phyloP scores from a whole-genome alignment of 2,329 filamentous ascomycete species.

The Colletotrichum liaoningense region DNA sequence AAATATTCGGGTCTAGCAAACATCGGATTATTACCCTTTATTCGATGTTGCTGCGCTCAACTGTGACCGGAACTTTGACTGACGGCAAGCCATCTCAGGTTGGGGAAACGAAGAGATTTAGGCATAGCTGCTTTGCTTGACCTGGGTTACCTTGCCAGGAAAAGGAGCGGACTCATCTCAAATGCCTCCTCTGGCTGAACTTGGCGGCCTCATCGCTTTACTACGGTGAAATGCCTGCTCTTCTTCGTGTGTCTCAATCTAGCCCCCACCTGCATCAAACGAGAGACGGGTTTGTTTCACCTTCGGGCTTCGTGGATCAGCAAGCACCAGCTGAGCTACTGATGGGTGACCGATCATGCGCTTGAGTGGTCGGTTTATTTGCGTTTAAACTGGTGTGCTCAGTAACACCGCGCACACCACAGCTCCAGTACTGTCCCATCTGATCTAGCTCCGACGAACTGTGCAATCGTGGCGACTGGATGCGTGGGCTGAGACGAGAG shows the following conservation, averaged over 20 bases:
- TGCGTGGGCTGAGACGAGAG: not conserved
- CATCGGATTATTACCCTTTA: not conserved
- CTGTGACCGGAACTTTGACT: not conserved
- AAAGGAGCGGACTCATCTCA: not conserved
- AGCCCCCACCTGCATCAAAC: constrained; percentile 20
- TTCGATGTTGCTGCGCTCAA: constrained; percentile 5
- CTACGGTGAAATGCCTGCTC: constrained; percentile 11
- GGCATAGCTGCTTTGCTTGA: not conserved
- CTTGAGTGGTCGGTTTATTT: not conserved
- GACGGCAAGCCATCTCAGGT: not conserved
- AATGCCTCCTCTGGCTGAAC: not conserved
- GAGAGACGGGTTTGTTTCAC: constrained; percentile 23
- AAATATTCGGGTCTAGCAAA: not conserved
- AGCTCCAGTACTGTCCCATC: not conserved
- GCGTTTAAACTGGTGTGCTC: not conserved
- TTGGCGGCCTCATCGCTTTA: not conserved
- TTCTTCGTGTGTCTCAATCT: constrained; percentile 11
- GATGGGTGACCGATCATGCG: constrained; percentile 8
- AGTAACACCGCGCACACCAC: not conserved
- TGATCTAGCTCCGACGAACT: constrained; percentile 12
- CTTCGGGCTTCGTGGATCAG: constrained; percentile 18
- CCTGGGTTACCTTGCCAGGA: constrained; percentile 12
- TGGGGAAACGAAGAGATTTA: not conserved
- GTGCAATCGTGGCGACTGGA: constrained; percentile 22
- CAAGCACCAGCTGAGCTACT: constrained; percentile 12